phyloP scores from a whole-genome alignment of 805 yeast genomes.

The Wickerhamomyces queroliae region DNA sequence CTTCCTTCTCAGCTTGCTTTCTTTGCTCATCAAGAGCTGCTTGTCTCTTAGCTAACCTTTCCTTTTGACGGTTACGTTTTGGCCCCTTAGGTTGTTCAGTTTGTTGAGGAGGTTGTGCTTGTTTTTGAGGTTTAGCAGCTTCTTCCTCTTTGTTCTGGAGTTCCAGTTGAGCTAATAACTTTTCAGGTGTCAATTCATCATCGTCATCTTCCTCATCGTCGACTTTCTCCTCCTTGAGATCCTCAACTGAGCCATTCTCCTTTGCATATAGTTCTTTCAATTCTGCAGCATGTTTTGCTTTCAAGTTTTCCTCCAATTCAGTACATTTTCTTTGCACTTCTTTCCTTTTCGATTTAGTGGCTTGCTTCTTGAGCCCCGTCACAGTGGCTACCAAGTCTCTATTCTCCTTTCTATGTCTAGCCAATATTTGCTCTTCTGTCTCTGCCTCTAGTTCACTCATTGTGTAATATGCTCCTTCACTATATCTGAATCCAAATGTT shows the following conservation, averaged over 20 bases:
- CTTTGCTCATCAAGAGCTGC: slow-evolving; percentile 58
- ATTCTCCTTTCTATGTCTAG: slow-evolving; percentile 64
- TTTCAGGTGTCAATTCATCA: slow-evolving; percentile 60
- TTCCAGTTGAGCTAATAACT: slow-evolving; percentile 54
- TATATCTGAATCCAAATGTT: neutral
- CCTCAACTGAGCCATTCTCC: neutral
- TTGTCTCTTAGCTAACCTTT: slow-evolving; percentile 69
- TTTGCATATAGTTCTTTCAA: too few relatives aligned
- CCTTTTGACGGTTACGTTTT: slow-evolving; percentile 79
- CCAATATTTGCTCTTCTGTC: slow-evolving; percentile 42
- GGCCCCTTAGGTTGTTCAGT: slow-evolving; percentile 28
- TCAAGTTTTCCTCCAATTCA: slow-evolving; percentile 51
- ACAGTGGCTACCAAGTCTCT: slow-evolving; percentile 60
- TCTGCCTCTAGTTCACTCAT: slow-evolving; percentile 28
- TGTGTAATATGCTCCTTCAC: neutral
- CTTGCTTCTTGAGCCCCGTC: slow-evolving; percentile 78
- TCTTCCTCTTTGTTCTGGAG: slow-evolving; percentile 27
- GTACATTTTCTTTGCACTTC: slow-evolving; percentile 55
- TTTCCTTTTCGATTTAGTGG: slow-evolving; percentile 72
- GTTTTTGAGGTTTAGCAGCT: slow-evolving; percentile 5
- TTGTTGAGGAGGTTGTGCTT: slow-evolving; percentile 8
- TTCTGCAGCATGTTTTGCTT: slow-evolving; percentile 50
- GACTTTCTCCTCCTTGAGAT: slow-evolving; percentile 9
- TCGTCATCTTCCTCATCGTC: slow-evolving; percentile 29
- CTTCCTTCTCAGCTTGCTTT: slow-evolving; percentile 68